Evolutionary conservation across 495 filamentous ascomycete genomes (phyloP), one percentile per base, ranked within the genome.

Genomic region (Penicillium odoratum): DNA sequence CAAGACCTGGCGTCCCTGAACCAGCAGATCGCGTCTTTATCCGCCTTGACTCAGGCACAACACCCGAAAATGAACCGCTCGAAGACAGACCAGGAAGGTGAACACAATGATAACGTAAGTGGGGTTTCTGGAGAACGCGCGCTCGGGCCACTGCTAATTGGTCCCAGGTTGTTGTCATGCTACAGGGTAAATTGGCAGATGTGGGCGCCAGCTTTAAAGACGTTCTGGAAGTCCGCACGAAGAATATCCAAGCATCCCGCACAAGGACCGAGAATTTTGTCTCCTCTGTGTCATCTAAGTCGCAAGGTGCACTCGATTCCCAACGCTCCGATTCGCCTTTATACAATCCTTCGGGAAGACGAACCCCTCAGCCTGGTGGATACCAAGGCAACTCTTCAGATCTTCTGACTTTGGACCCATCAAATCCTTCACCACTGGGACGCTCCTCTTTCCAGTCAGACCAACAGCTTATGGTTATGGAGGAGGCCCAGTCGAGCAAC

Each of bases 131-230:
- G 11, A 11, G 30, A 28, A 7, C 30, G 40, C 30, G 38, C 15
- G 31, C 45, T 21, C 11, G 46, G 40, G 55, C 28, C 18, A 26
- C 40, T 33, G 59, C 68, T 77, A 55, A 78, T 30, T 10, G 29
- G 28, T 53, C 13, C 4, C 28, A 83, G 81, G 81, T 98, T 34
- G 90, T 98, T 5, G 84, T 96, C 47, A 82, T 97, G 67, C 74
- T 98, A 40, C 92, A 98, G 74, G 91, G 91, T 38, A 98, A 96
- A 69, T 81, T 98, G 21, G 90, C 91, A n/a, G 91, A 95, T 63
- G 95, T 98, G 7, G 85, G 87, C 28, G 90, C 87, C 46, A 96
- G 91, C 69, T 98, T 98, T 83, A 97, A 98, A 72, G 93, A 97
- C 62, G 93, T 98, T 0, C 81, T 98, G 11, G 94, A 98, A 69